Conservation (phyloP, 257 asterid species). For the Solanum sitiens region DNA sequence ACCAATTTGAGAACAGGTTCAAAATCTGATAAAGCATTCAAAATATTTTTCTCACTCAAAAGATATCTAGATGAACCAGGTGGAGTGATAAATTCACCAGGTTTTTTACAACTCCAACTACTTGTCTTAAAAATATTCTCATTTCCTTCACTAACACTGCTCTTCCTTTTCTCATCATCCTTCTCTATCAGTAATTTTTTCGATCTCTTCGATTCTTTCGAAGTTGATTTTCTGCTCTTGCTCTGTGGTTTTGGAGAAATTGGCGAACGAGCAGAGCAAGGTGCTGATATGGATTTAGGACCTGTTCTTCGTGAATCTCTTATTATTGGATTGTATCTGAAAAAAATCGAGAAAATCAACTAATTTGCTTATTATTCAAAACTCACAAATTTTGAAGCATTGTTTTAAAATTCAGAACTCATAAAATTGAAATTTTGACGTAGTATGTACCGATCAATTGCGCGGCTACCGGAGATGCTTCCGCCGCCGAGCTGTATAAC, state of each 20-base stretch:
- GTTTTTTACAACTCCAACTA: conserved; percentile 51
- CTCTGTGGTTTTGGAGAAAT: background rate
- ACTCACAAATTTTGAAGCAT: too few relatives aligned
- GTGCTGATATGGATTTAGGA: background rate
- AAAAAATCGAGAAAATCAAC: background rate
- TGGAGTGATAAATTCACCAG: conserved; percentile 57
- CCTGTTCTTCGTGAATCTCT: conserved; percentile 15
- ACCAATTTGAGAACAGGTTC: conserved; percentile 13
- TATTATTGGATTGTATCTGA: conserved; percentile 27
- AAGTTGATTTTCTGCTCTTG: background rate
- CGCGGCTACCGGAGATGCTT: conserved; percentile 27
- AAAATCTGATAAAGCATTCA: conserved; percentile 23
- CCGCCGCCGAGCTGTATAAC: conserved; percentile 18
- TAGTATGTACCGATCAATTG: conserved; percentile 26
- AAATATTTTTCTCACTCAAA: conserved; percentile 38
- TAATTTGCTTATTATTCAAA: background rate
- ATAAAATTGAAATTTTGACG: background rate
- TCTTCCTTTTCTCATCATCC: background rate
- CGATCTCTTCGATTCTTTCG: background rate
- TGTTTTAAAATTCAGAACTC: background rate
- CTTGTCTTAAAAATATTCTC: background rate
- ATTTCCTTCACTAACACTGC: background rate
- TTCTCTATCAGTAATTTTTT: background rate
- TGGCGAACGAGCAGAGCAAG: background rate
- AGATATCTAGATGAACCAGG: conserved; percentile 62